phyloP scores from a whole-genome alignment of 176 grass and related monocot species.

The Poa pratensis region DNA sequence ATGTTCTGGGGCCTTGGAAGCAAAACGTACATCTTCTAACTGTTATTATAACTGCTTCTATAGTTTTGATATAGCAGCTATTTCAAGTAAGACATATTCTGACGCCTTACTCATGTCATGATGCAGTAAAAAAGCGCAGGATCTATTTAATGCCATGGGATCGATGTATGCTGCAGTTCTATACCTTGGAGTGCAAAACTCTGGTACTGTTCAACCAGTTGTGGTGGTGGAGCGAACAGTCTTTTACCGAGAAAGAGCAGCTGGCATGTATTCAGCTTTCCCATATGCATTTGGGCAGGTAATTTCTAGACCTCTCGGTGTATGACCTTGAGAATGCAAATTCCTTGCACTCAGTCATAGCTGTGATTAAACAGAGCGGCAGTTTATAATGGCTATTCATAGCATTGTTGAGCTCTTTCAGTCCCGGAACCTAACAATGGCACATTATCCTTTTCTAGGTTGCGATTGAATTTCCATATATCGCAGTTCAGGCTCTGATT shows the following conservation, averaged over 20 bases:
- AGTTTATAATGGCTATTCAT: background rate
- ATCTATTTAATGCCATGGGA: slow-evolving; percentile 89
- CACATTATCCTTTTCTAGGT: slow-evolving; percentile 54
- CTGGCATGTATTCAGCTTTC: slow-evolving; percentile 94
- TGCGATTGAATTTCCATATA: slow-evolving; percentile 71
- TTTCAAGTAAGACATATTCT: slow-evolving; percentile 28
- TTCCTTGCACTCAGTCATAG: slow-evolving; percentile 9
- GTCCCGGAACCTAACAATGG: slow-evolving; percentile 32
- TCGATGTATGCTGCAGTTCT: slow-evolving; percentile 88
- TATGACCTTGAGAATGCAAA: background rate
- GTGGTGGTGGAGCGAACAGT: slow-evolving; percentile 84
- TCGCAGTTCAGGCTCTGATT: slow-evolving; percentile 65
- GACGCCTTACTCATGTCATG: slow-evolving; percentile 16
- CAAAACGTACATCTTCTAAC: slow-evolving; percentile 56
- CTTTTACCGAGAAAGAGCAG: slow-evolving; percentile 89
- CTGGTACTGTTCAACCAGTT: slow-evolving; percentile 78
- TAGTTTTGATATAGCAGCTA: slow-evolving; percentile 12
- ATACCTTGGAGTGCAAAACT: slow-evolving; percentile 77
- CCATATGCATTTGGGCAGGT: slow-evolving; percentile 96
- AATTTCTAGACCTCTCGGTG: slow-evolving; percentile 17
- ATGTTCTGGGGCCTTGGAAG: slow-evolving; percentile 80
- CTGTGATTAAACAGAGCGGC: background rate
- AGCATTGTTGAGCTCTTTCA: slow-evolving; percentile 26
- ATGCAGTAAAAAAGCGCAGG: slow-evolving; percentile 55
- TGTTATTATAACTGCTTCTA: slow-evolving; percentile 20